These are phyloP conservation scores for Imleria badia DNA, from an alignment of 768 basidiomycete species.

Conservation along the genomic window DNA sequence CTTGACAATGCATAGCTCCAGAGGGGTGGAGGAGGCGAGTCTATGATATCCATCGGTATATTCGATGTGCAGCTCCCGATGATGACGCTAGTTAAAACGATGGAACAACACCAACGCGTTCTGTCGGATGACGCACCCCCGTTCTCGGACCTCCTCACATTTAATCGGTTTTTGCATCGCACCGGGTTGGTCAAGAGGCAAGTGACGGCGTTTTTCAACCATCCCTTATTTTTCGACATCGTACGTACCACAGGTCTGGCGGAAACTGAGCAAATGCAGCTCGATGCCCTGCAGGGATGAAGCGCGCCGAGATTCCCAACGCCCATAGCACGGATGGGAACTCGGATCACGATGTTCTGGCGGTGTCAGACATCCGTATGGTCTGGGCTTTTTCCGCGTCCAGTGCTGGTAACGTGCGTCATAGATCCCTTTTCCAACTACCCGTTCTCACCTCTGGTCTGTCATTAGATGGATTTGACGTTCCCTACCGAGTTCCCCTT, in stretches of 20 bases:
- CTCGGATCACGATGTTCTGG: neutral
- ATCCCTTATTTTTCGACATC: conserved; percentile 51
- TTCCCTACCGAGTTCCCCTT: conserved; percentile 39
- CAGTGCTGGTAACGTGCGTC: conserved; percentile 32
- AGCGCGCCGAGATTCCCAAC: conserved; percentile 1
- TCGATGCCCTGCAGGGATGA: conserved; percentile 24
- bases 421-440: neutral
- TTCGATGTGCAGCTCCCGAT: conserved; percentile 45
- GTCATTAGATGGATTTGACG: conserved; percentile 33
- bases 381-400: conserved; percentile 19
- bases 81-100: conserved; percentile 39
- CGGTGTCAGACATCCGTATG: neutral
- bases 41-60: conserved; percentile 44
- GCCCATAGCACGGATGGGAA: neutral
- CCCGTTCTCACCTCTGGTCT: neutral
- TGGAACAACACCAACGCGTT: neutral
- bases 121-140: conserved; percentile 34
- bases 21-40: conserved; percentile 43
- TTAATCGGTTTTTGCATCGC: conserved; percentile 45
- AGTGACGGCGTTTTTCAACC: conserved; percentile 30
- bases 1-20: conserved; percentile 45
- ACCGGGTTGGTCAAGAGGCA: conserved; percentile 39
- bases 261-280: neutral
- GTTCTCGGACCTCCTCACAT: conserved; percentile 41
- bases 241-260: conserved; percentile 11